Evolutionary conservation across 192 early-diverging fungal genomes (phyloP).

Genomic region (Backusella westeae): DNA sequence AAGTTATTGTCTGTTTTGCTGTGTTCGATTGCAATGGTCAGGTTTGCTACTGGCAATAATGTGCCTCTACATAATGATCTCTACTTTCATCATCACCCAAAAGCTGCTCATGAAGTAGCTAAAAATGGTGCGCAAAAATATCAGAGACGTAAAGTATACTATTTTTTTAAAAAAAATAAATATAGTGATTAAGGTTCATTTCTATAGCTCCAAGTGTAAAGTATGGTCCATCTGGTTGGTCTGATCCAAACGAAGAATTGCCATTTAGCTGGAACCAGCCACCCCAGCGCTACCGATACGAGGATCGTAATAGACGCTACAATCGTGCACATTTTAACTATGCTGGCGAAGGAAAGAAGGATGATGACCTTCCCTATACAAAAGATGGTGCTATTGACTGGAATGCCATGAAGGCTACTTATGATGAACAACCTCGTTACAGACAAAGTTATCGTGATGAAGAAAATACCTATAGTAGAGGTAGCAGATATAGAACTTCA

Average conservation of each 20-base stretch:
- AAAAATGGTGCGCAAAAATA: neutral
- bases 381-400: conserved; percentile 8
- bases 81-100: conserved; percentile 16
- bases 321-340: neutral
- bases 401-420: neutral
- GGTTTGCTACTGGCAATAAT: neutral
- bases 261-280: neutral
- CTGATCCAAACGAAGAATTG: neutral
- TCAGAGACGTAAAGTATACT: neutral
- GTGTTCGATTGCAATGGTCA: neutral
- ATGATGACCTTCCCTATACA: neutral
- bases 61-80: neutral
- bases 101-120: neutral
- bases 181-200: neutral
- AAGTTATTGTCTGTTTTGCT: neutral
- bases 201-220: neutral
- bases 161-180: neutral
- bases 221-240: neutral
- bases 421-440: neutral
- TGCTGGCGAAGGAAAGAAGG: neutral
- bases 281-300: neutral
- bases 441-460: neutral
- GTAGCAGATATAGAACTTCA: neutral
- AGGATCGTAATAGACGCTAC: neutral
- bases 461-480: neutral